A percentile compares a stretch with the other conserved stretches of the same genome.
These are phyloP conservation scores for Amanita subjunquillea DNA, from an alignment of 768 basidiomycete genomes.

Conservation along the genomic window DNA sequence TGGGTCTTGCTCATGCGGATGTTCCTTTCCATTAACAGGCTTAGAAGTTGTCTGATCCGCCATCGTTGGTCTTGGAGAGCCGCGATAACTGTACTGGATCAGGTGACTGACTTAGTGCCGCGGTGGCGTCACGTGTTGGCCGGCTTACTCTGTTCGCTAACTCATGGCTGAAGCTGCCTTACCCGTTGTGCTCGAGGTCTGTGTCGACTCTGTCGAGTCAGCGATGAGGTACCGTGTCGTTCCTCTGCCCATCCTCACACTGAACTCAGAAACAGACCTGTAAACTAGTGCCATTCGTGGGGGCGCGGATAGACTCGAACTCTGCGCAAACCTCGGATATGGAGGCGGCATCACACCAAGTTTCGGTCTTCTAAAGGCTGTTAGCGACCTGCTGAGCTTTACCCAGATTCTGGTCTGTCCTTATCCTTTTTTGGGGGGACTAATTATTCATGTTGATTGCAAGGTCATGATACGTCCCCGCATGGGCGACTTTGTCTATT, in stretches of 20 bases:
- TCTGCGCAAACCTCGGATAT: conserved; percentile 57
- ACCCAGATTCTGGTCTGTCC: conserved; percentile 57
- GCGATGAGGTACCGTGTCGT: conserved; percentile 43
- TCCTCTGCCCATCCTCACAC: not conserved
- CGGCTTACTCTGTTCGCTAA: too few species aligned
- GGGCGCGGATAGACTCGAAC: conserved; percentile 68
- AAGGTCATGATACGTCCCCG: conserved; percentile 79
- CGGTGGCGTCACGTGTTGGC: too few species aligned
- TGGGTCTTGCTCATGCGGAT: not conserved
- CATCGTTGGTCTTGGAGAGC: not conserved
- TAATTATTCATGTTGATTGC: conserved; percentile 1
- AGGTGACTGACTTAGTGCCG: not conserved
- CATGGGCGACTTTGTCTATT: conserved; percentile 71
- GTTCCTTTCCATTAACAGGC: not conserved
- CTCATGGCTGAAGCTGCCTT: conserved; percentile 1
- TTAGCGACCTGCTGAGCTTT: conserved; percentile 37
- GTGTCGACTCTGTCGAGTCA: conserved; percentile 69
- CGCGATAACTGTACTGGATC: not conserved
- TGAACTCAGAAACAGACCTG: conserved; percentile 6
- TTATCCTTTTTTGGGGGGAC: not conserved
- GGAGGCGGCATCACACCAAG: conserved; percentile 83
- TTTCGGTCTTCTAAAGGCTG: conserved; percentile 55
- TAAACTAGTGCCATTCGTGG: conserved; percentile 53
- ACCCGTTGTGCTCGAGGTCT: conserved; percentile 45
- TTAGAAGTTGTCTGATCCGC: not conserved